Evolutionary conservation across 2,329 filamentous ascomycete genomes (phyloP).

Genomic region (Sclerotinia sclerotiorum): DNA sequence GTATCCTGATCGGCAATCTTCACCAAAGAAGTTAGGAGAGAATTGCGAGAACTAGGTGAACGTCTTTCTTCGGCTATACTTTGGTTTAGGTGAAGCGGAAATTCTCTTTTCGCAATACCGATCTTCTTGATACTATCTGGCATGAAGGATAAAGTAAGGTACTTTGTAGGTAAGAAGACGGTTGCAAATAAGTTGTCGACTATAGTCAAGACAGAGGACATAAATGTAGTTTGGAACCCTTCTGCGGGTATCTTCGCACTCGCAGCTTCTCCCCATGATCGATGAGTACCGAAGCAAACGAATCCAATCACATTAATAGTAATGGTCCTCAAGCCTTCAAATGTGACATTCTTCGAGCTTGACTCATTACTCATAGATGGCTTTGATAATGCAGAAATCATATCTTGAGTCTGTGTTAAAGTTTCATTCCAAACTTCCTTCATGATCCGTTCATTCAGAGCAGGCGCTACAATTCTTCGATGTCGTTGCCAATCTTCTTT

Average conservation of each 20-base stretch:
- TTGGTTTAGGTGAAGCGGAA: constrained; percentile 1
- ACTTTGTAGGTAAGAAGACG: constrained; percentile 10
- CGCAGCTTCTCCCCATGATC: constrained; percentile 24
- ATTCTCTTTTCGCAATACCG: background rate
- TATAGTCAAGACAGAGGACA: background rate
- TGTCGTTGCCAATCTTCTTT: constrained; percentile 45
- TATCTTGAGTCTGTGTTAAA: constrained; percentile 36
- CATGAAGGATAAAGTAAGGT: background rate
- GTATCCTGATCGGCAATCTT: constrained; percentile 18
- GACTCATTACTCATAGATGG: constrained; percentile 32
- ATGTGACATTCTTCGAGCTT: constrained; percentile 40
- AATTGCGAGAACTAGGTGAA: constrained; percentile 24
- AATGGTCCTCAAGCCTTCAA: constrained; percentile 44
- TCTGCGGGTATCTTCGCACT: constrained; percentile 31
- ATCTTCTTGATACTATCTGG: background rate
- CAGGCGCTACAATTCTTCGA: constrained; percentile 43
- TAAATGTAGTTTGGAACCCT: constrained; percentile 27
- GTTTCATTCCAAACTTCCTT: constrained; percentile 43
- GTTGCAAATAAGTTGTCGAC: constrained; percentile 4
- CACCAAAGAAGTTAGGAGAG: constrained; percentile 6
- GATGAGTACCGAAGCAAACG: constrained; percentile 47
- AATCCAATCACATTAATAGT: constrained; percentile 52
- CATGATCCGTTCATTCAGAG: constrained; percentile 46
- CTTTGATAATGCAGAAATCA: constrained; percentile 36
- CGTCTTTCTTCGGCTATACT: constrained; percentile 20